phyloP scores from a whole-genome alignment of 345 rosid genomes.

The Kandelia obovata region DNA sequence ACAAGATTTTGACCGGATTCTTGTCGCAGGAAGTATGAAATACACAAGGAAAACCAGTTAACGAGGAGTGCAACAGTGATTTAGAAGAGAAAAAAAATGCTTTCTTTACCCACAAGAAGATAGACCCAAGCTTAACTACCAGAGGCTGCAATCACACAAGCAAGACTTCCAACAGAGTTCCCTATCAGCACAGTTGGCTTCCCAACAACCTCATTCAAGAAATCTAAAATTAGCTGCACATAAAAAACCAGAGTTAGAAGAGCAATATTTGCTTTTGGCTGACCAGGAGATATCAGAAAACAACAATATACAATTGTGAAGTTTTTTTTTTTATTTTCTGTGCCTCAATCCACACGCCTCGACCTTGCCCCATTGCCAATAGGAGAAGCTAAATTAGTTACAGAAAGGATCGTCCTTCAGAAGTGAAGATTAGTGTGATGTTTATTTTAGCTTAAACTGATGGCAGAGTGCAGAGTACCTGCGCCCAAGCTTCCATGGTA shows the following conservation, averaged over 20 bases:
- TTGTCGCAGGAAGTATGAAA: conserved; percentile 16
- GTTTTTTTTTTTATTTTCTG: too few relatives aligned
- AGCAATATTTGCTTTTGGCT: background rate
- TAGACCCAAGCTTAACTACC: conserved; percentile 27
- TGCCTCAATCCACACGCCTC: too few relatives aligned
- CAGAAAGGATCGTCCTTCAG: too few relatives aligned
- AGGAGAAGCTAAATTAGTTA: too few relatives aligned
- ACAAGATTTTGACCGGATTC: conserved; percentile 50
- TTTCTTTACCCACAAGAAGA: background rate
- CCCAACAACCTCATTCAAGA: conserved; percentile 67
- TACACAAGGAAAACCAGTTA: conserved; percentile 5
- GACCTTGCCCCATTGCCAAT: too few relatives aligned
- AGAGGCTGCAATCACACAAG: conserved; percentile 91
- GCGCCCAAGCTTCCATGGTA: conserved; percentile 87
- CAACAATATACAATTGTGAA: too few relatives aligned
- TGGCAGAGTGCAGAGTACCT: conserved; percentile 36
- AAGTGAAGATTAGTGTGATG: too few relatives aligned
- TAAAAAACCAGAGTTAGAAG: conserved; percentile 1
- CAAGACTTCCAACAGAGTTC: conserved; percentile 92
- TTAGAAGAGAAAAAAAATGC: background rate
- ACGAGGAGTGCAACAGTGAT: background rate
- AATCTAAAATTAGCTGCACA: conserved; percentile 64
- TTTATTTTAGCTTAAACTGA: too few relatives aligned
- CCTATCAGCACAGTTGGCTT: conserved; percentile 78
- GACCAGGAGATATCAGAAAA: too few relatives aligned